Conservation (phyloP, 208 protist species). For the Trypanosomatidae sp. region DNA sequence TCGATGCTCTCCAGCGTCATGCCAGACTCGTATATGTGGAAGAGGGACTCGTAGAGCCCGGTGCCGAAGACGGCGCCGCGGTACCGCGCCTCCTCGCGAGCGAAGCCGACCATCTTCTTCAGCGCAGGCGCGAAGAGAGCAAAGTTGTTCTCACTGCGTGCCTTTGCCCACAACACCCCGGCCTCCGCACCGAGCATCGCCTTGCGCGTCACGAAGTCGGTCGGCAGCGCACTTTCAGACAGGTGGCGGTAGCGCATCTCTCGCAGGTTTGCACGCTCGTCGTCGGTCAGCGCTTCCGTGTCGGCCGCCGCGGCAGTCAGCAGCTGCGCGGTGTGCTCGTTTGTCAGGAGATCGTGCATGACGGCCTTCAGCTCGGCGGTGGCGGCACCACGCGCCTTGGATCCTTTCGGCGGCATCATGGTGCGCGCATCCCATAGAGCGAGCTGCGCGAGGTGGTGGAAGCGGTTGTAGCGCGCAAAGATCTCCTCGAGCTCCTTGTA, state of each 20-base stretch:
- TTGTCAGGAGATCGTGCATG: slow-evolving; percentile 41
- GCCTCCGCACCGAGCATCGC: slow-evolving; percentile 31
- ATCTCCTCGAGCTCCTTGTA: slow-evolving; percentile 15
- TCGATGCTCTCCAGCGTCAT: slow-evolving; percentile 61
- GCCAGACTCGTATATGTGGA: slow-evolving; percentile 81
- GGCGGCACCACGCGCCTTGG: slow-evolving; percentile 51
- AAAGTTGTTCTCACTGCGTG: slow-evolving; percentile 69
- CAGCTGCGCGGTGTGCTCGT: slow-evolving; percentile 18
- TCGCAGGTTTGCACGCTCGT: slow-evolving; percentile 68
- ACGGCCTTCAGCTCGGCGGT: slow-evolving; percentile 37
- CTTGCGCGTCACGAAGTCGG: slow-evolving; percentile 50
- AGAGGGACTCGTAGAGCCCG: slow-evolving; percentile 67
- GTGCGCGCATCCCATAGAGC: slow-evolving; percentile 65
- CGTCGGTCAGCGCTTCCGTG: slow-evolving; percentile 25
- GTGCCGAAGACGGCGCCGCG: slow-evolving; percentile 36
- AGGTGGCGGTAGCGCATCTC: slow-evolving; percentile 48
- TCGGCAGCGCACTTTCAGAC: slow-evolving; percentile 35
- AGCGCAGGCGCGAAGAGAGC: slow-evolving; percentile 50
- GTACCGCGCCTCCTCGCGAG: slow-evolving; percentile 59
- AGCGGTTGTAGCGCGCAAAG: slow-evolving; percentile 37
- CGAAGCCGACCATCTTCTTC: slow-evolving; percentile 66
- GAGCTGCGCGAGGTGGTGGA: slow-evolving; percentile 32
- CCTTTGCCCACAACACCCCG: slow-evolving; percentile 46
- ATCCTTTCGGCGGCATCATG: slow-evolving; percentile 80
- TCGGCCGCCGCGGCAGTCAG: slow-evolving; percentile 36